Base-by-base conservation (phyloP, 208 protist genomes). In the Leishmania amazonensis region DNA sequence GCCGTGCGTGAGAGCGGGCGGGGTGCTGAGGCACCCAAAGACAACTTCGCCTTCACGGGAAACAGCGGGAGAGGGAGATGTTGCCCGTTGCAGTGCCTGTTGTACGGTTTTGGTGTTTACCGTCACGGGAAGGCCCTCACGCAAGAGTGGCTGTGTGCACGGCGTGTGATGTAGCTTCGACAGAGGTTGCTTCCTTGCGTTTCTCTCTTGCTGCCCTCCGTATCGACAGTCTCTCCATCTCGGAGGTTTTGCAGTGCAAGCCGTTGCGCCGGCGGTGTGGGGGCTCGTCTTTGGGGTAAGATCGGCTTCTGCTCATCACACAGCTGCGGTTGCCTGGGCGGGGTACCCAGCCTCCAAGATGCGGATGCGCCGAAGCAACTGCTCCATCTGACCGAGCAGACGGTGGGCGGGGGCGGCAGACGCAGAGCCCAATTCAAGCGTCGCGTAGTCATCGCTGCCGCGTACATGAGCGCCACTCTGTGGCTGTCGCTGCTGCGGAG, bases 331-430 rank as follows among this genome's bases (percentile, higher is more conserved):
- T 75, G n/a, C 79, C 47, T 45, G 42, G 40, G 78, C 19, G 6
- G 62, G 31, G 49, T 83, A 80, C 13, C 58, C 68, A 7, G 38
- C 75, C 45, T 86, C 83, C 49, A 79, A 76, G 42, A 24, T 60
- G 53, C 83, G 83, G 11, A 86, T 73, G 8, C 83, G 83, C 13
- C 58, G 17, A 28, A 83, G 78, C 67, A 86, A 62, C 35, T 40
- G 74, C 75, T 86, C 83, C 83, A 86, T 86, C 53, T 80, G 78
- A 31, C 83, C 71, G 7, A 86, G 58, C 35, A 86, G 65, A 8
- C 58, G 83, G 13, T 79, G 21, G 53, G 77, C 9, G 31, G 73
- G 11, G 28, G 13, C 11, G 8, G 42, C 3, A 68, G 58, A 38
- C 40, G 24, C 35, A 51, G 42, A 53, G 54, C 70, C 8, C 17